Evolutionary conservation across 176 grass and related monocot species (phyloP), one percentile per base, ranked within the genome.

Genomic region (Triticum turgidum): DNA sequence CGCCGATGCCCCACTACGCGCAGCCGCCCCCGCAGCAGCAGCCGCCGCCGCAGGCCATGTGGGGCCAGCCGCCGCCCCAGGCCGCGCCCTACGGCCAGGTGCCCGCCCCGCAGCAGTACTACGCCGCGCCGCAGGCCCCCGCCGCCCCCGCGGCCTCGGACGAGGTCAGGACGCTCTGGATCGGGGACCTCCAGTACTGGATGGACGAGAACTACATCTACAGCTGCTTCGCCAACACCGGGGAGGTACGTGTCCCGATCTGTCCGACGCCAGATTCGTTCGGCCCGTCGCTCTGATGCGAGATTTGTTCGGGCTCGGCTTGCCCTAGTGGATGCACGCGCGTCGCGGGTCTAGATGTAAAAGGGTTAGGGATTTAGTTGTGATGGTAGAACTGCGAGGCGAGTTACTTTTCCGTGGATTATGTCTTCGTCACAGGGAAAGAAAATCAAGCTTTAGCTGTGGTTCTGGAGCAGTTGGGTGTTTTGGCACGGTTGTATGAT

Each of bases 161-260:
- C n/a, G 96, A 96, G 90, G 87, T 91, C 35, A 88, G 86, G 77
- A 98, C 96, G 80, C 91, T 98, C 82, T 98, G 96, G 96, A 98
- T 98, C 76, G 96, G 96, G 33, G 93, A 95, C 77, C 88, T 98
- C 67, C 96, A 96, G 84, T 92, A 90, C 75, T 98, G 96, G 96
- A 98, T 98, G 96, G 96, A 98, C 47, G 96, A 98, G 81, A 94
- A 84, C 90, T 98, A 96, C 81, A 76, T 98, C 22, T 94, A 86
- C 39, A 14, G 62, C 30, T 98, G 91, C 88, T 98, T 98, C 75
- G 78, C 47, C 17, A 74, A n/a, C 86, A 91, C 91, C 14, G 96
- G 93, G 17, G 93, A 96, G 92, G 96, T 98, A 90, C 33, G 42
- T 11, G 3, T 11, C 38, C 47, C 33, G 45, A 91, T 89, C 77